A percentile compares a stretch with the other conserved stretches of the same genome.
These are phyloP conservation scores for Kuraishia cidri DNA, from an alignment of 805 yeast genomes.

Conservation along the genomic window DNA sequence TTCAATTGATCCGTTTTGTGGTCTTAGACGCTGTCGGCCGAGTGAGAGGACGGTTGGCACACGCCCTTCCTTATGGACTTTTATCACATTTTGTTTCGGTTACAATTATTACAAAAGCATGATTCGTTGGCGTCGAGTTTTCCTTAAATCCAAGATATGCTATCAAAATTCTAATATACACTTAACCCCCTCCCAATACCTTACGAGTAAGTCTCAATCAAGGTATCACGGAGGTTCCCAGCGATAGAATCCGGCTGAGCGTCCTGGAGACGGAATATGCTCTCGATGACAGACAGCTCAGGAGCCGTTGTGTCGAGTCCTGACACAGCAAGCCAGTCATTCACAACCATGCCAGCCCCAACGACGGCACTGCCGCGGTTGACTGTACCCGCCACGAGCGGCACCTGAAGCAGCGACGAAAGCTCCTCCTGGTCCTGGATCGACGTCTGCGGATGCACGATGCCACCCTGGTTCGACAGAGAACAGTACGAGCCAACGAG, in stretches of 20 bases:
- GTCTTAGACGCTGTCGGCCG: too few relatives aligned
- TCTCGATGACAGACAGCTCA: conserved; percentile 92
- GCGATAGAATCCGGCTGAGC: conserved; percentile 83
- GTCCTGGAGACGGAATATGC: conserved; percentile 89
- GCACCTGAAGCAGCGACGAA: conserved; percentile 91
- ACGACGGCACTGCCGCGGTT: conserved; percentile 97
- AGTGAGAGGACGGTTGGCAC: too few relatives aligned
- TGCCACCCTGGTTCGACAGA: conserved; percentile 93
- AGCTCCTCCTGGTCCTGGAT: conserved; percentile 98
- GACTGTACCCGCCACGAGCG: conserved; percentile 96
- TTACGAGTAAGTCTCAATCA: conserved; percentile 84
- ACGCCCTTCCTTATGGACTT: too few relatives aligned
- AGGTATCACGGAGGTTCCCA: conserved; percentile 81
- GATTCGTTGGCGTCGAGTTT: too few relatives aligned
- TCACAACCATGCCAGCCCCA: conserved; percentile 98
- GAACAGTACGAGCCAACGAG: conserved; percentile 95
- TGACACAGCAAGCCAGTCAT: conserved; percentile 95
- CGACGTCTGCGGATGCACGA: conserved; percentile 96
- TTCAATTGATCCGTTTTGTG: too few relatives aligned
- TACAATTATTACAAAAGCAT: too few relatives aligned
- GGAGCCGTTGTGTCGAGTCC: conserved; percentile 99
- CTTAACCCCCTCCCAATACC: too few relatives aligned
- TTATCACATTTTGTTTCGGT: too few relatives aligned
- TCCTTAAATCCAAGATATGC: too few relatives aligned
- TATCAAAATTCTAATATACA: too few relatives aligned